These are phyloP conservation scores for Alternaria solani DNA, from an alignment of 2,329 filamentous ascomycete species.

Conservation along the genomic window DNA sequence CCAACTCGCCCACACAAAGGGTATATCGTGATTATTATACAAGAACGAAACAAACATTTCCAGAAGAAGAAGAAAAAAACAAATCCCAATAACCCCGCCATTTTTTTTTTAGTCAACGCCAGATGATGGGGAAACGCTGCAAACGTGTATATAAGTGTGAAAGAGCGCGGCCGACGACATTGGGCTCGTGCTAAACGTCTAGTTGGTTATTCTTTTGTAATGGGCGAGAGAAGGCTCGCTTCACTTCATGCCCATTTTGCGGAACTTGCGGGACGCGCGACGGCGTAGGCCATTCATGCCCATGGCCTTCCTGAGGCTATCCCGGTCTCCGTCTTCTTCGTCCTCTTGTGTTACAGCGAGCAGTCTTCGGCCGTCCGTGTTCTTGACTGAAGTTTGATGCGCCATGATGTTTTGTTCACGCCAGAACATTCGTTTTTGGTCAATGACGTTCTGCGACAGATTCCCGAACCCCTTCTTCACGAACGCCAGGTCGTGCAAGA, in stretches of 20 bases:
- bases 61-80: neutral
- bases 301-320: conserved; percentile 30
- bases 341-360: conserved; percentile 18
- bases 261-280: conserved; percentile 35
- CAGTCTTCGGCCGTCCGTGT: conserved; percentile 15
- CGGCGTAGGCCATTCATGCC: conserved; percentile 32
- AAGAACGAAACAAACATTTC: conserved; percentile 14
- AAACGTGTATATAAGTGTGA: conserved; percentile 7
- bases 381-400: conserved; percentile 33
- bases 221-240: conserved; percentile 1
- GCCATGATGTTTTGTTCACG: conserved; percentile 42
- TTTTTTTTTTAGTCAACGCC: conserved; percentile 14
- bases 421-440: conserved; percentile 67
- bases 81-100: neutral
- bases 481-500: conserved; percentile 83
- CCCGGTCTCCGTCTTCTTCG: conserved; percentile 29
- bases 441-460: conserved; percentile 81
- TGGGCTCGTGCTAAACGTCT: conserved; percentile 2
- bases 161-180: neutral
- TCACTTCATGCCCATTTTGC: conserved; percentile 29
- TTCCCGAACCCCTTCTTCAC: conserved; percentile 81
- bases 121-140: conserved; percentile 13
- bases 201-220: neutral
- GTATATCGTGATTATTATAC: conserved; percentile 35
- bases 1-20: conserved; percentile 23